Percentiles rank a stretch among this genome's conserved stretches.
These are phyloP conservation scores for Xylaria sp. DNA, from an alignment of 2,329 filamentous ascomycete species.

Conservation along the genomic window DNA sequence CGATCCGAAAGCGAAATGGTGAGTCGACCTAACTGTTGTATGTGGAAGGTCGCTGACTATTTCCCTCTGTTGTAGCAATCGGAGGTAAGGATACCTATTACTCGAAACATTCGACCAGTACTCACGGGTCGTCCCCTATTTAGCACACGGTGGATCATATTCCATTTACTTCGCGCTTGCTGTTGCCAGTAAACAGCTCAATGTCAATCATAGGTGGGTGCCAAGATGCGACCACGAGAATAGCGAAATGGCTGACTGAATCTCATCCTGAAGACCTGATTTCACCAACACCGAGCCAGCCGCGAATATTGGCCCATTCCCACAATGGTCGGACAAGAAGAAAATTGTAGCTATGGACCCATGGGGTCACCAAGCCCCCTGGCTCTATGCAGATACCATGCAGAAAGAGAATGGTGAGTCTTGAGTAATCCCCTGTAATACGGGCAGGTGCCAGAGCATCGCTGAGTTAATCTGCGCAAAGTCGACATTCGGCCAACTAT, in stretches of 20 bases:
- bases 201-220: slow-evolving; percentile 77
- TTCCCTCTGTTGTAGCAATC: slow-evolving; percentile 57
- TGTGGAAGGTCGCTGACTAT: slow-evolving; percentile 35
- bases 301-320: slow-evolving; percentile 87
- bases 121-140: slow-evolving; percentile 30
- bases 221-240: background rate
- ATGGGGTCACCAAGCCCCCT: slow-evolving; percentile 86
- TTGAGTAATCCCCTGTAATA: background rate
- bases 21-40: slow-evolving; percentile 47
- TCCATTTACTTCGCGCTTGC: slow-evolving; percentile 95
- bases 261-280: slow-evolving; percentile 58
- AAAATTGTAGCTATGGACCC: slow-evolving; percentile 99
- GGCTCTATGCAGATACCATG: slow-evolving; percentile 83
- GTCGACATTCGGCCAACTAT: slow-evolving; percentile 91
- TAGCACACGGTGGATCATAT: slow-evolving; percentile 82
- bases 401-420: slow-evolving; percentile 74
- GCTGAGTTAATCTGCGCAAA: slow-evolving; percentile 45
- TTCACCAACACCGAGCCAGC: slow-evolving; percentile 89
- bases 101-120: slow-evolving; percentile 10
- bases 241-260: slow-evolving; percentile 27
- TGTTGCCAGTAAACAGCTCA: slow-evolving; percentile 89
- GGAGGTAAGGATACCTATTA: slow-evolving; percentile 60
- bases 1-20: slow-evolving; percentile 85
- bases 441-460: background rate
- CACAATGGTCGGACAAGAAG: slow-evolving; percentile 87